Evolutionary conservation across 495 filamentous ascomycete species (phyloP).

Genomic region (Viridothelium virens): DNA sequence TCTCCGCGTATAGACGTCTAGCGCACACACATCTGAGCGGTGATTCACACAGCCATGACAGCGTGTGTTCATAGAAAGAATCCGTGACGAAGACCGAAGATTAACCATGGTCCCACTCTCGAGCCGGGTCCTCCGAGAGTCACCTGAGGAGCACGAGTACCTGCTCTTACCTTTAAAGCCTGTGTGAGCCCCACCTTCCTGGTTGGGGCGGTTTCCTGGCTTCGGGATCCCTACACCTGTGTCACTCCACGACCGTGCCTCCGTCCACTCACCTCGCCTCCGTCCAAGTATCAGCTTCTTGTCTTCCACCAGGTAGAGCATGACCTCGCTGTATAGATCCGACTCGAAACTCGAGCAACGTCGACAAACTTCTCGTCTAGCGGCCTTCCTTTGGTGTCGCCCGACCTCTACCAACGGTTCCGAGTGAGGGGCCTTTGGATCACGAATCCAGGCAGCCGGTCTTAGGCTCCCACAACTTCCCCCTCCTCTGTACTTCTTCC

Average conservation of each 20-base stretch:
- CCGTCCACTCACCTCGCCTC: background rate
- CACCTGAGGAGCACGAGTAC: no score
- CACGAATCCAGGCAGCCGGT: slow-evolving; percentile 3
- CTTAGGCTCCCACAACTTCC: background rate
- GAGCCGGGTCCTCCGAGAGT: no score
- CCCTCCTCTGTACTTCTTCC: background rate
- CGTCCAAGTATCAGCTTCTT: background rate
- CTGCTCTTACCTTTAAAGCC: no score
- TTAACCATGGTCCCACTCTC: no score
- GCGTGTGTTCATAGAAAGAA: no score
- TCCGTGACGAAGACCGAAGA: no score
- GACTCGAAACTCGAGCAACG: background rate
- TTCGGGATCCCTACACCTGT: background rate
- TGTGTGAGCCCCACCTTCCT: background rate
- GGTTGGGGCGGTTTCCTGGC: background rate
- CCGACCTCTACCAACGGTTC: background rate
- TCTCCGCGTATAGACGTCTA: no score
- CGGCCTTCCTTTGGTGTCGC: background rate
- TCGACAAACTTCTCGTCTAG: background rate
- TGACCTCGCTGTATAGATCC: background rate
- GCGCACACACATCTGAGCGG: background rate
- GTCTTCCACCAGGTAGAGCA: background rate
- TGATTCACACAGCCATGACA: background rate
- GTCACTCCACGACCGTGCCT: background rate
- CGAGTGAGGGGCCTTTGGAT: slow-evolving; percentile 3